Percentiles rank a stretch among this genome's conserved stretches.
These are phyloP conservation scores for Mucor indicus DNA, from an alignment of 371 early-diverging fungal genomes.

Conservation along the genomic window DNA sequence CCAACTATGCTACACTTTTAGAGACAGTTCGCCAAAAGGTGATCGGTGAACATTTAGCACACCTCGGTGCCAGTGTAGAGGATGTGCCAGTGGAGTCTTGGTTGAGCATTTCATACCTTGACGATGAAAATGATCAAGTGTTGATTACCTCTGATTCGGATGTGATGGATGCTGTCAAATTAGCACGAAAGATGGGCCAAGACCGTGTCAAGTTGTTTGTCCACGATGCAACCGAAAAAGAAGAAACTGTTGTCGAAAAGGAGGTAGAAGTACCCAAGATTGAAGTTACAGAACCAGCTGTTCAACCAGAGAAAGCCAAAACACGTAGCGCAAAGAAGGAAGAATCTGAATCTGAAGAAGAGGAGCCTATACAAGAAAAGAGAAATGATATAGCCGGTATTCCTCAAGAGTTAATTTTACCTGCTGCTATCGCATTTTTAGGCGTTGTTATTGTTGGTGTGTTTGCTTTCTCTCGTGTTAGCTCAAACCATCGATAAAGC, in stretches of 20 bases:
- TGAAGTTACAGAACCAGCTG: too few species aligned
- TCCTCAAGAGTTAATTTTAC: conserved; percentile 56
- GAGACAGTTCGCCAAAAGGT: conserved; percentile 39
- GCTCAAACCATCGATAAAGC: conserved; percentile 17
- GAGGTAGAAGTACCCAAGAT: too few species aligned
- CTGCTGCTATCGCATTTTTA: conserved; percentile 60
- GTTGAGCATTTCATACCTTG: conserved; percentile 76
- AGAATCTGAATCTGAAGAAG: conserved; percentile 2
- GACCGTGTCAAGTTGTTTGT: conserved; percentile 74
- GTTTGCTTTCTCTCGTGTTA: conserved; percentile 47
- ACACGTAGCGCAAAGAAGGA: background rate
- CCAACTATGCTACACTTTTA: conserved; percentile 23
- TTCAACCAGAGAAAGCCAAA: too few species aligned
- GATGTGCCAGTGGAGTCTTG: conserved; percentile 23
- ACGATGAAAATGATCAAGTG: conserved; percentile 88
- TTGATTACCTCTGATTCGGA: conserved; percentile 76
- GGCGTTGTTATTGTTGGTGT: conserved; percentile 60
- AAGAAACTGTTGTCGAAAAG: background rate
- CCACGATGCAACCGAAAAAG: conserved; percentile 34
- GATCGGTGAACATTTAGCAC: conserved; percentile 28
- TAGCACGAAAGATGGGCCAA: conserved; percentile 74
- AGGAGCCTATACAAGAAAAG: background rate
- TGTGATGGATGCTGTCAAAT: conserved; percentile 75
- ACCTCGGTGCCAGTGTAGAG: conserved; percentile 3
- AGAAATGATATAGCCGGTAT: conserved; percentile 24